phyloP scores from a whole-genome alignment of 2,329 filamentous ascomycete genomes.

The Colletotrichum sp. region DNA sequence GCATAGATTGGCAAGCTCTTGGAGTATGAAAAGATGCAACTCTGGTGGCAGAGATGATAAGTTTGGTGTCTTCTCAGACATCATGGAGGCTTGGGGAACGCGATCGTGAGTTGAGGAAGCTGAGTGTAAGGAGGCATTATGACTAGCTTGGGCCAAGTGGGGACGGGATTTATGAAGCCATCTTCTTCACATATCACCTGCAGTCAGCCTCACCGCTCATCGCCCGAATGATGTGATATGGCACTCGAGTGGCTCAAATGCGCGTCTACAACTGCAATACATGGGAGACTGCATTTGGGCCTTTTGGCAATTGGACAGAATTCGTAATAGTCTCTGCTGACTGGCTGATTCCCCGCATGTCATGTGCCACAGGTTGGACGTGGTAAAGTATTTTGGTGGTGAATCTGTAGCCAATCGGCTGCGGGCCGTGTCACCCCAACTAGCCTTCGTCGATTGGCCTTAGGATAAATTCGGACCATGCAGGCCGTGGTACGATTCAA shows the following conservation, averaged over 20 bases:
- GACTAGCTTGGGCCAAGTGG: background rate
- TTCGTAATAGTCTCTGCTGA: background rate
- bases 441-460: background rate
- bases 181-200: background rate
- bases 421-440: background rate
- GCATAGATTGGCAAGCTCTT: background rate
- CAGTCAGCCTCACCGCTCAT: background rate
- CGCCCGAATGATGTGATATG: background rate
- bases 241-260: background rate
- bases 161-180: background rate
- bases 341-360: background rate
- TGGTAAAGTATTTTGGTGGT: background rate
- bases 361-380: background rate
- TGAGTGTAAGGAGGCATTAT: background rate
- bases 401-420: background rate
- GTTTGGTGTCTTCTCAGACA: background rate
- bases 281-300: background rate
- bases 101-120: background rate
- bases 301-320: background rate
- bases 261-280: background rate
- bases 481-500: fast-evolving
- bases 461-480: background rate
- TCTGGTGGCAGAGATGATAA: background rate
- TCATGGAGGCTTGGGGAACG: background rate
- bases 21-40: background rate